These are phyloP conservation scores for Austroboletus novae-zelandiae DNA, from an alignment of 1,284 basidiomycete species.

Conservation along the genomic window DNA sequence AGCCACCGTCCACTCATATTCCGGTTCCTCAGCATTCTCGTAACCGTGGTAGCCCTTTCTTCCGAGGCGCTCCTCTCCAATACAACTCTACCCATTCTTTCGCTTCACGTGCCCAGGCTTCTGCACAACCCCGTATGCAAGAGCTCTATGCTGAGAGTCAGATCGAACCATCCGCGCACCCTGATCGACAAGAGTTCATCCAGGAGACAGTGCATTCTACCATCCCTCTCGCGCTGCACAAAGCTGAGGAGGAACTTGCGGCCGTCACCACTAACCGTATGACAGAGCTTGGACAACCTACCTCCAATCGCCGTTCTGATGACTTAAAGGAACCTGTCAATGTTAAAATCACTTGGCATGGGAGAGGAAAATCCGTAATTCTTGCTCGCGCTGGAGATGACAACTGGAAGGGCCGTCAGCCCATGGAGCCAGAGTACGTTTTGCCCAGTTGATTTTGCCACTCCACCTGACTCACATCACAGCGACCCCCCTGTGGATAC, in stretches of 20 bases:
- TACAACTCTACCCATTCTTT: slow-evolving; percentile 41
- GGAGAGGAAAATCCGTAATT: slow-evolving; percentile 56
- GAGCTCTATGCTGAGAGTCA: slow-evolving; percentile 35
- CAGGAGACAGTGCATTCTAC: slow-evolving; percentile 61
- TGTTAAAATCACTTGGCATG: slow-evolving; percentile 62
- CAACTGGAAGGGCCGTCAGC: slow-evolving; percentile 65
- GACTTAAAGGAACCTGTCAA: slow-evolving; percentile 44
- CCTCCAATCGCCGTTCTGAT: slow-evolving; percentile 22
- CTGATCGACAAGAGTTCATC: slow-evolving; percentile 38
- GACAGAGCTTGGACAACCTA: slow-evolving; percentile 20
- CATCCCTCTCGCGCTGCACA: slow-evolving; percentile 56
- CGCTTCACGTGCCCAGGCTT: slow-evolving; percentile 28
- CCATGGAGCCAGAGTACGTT: slow-evolving; percentile 63
- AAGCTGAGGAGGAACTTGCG: slow-evolving; percentile 34
- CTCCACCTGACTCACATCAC: slow-evolving; percentile 12
- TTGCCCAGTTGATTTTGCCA: slow-evolving; percentile 5
- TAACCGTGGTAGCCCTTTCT: slow-evolving; percentile 31
- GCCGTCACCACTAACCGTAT: slow-evolving; percentile 18
- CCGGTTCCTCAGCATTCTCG: slow-evolving; percentile 37
- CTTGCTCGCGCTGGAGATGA: slow-evolving; percentile 70
- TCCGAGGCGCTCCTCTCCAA: slow-evolving; percentile 30
- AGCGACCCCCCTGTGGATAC: slow-evolving; percentile 35
- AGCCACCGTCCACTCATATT: slow-evolving; percentile 44
- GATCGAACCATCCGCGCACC: slow-evolving; percentile 17
- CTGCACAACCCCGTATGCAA: slow-evolving; percentile 33